Base-by-base conservation (phyloP, 1,284 basidiomycete genomes). In the Coriolopsis trogii region DNA sequence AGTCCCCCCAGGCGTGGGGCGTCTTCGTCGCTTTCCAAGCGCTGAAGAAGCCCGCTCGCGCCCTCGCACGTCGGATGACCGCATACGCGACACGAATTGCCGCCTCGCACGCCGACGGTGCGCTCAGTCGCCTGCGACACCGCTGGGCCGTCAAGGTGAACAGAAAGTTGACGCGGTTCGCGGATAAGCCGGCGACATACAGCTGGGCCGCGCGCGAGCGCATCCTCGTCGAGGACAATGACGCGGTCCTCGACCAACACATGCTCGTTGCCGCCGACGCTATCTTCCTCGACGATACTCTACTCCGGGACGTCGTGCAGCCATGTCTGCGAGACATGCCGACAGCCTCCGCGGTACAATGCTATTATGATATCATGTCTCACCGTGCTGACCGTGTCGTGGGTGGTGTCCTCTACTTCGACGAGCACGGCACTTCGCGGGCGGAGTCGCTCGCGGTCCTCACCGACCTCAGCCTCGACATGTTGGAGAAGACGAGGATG, bases 1-100 rank as follows among this genome's bases (percentile, higher is more conserved):
- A 64, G 41, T 63, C 63, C 2, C 59, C 64, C 4, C 64, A 65
- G 42, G 60, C 65, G 9, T 63, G 61, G 56, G 51, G 50, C 25
- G 47, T 57, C 48, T 57, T 61, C 31, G 50, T 55, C 21, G 33
- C 55, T n/a, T 43, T 54, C 15, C 58, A 59, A 23, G 46, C 51
- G 3, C 6, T 55, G 31, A 58, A 56, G 51, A 45, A 41, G 15
- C 53, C 56, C 0, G 23, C 52, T 3, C 54, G 58, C 16, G 49
- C 28, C 21, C 2, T 49, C 6, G 47, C 41, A 9, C 46, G 49
- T 2, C 38, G 39, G 2, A 29, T 59, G 16, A 44, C 37, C 7
- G 30, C 51, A 16, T 41, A 44, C 24, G 46, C 42, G 12, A 53
- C 24, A n/a, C 33, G 39, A 29, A 13, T 41, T 16, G 39, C 46